A percentile compares a stretch with the other conserved stretches of the same genome.
Evolutionary conservation across 2,329 filamentous ascomycete species (phyloP).

Genomic region (Blastomyces silverae): DNA sequence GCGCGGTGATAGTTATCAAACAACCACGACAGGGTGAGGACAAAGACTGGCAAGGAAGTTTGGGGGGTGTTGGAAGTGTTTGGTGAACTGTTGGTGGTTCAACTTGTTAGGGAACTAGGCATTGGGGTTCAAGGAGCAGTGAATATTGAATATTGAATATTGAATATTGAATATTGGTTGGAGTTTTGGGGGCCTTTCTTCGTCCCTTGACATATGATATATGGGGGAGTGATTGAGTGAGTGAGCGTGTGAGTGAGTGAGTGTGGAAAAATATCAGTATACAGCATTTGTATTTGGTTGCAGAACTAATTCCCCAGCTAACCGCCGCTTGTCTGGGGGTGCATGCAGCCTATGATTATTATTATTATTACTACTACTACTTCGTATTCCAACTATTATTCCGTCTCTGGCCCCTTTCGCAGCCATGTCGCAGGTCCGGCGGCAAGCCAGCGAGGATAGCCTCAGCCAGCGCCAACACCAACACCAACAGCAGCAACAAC

Average conservation of each 20-base stretch:
- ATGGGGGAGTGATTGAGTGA: not conserved
- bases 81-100: not conserved
- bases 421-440: conserved; percentile 35
- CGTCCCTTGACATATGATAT: not conserved
- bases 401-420: conserved; percentile 14
- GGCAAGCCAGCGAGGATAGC: conserved; percentile 19
- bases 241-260: no score
- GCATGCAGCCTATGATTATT: not conserved
- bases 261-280: no score
- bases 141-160: not conserved
- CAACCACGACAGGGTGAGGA: not conserved
- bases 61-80: not conserved
- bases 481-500: not conserved
- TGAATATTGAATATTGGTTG: not conserved
- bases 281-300: no score
- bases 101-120: not conserved
- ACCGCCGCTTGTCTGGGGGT: not conserved
- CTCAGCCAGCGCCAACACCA: not conserved
- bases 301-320: not conserved
- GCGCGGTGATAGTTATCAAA: no score
- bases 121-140: not conserved
- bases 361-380: not conserved
- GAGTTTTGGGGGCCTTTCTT: not conserved
- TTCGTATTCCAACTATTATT: not conserved
- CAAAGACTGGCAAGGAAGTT: not conserved